Evolutionary conservation across 2,329 filamentous ascomycete species (phyloP).

Genomic region (Trichophyton simii): DNA sequence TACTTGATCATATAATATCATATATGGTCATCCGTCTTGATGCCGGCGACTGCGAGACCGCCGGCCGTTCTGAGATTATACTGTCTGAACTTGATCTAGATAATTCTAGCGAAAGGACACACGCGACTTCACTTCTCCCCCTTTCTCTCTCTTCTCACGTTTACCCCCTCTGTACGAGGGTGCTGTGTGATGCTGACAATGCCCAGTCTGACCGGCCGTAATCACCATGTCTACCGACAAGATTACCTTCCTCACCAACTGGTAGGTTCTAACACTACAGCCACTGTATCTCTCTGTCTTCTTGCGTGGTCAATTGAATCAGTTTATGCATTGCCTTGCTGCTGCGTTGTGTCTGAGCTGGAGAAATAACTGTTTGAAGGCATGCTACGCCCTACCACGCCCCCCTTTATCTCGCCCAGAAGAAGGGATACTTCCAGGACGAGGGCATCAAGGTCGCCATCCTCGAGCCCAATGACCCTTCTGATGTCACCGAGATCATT

Average conservation of each 20-base stretch:
- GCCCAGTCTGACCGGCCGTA: constrained; percentile 24
- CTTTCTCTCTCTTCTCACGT: constrained; percentile 23
- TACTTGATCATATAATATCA: not conserved
- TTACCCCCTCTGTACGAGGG: constrained; percentile 18
- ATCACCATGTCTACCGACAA: constrained; percentile 62
- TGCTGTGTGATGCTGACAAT: constrained; percentile 21
- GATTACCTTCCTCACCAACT: constrained; percentile 76
- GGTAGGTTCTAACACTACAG: constrained; percentile 39
- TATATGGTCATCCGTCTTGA: not conserved
- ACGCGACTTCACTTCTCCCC: constrained; percentile 44
- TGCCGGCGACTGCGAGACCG: not conserved
- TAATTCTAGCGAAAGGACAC: constrained; percentile 83
- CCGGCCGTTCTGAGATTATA: constrained; percentile 57
- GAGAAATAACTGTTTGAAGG: constrained; percentile 37
- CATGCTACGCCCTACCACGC: constrained; percentile 73
- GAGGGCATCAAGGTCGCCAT: constrained; percentile 67
- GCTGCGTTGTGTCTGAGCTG: not conserved
- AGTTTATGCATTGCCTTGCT: not conserved
- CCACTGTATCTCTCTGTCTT: not conserved
- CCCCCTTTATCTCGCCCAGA: constrained; percentile 63
- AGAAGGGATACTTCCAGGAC: constrained; percentile 60
- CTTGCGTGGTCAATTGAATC: not conserved
- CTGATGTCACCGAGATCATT: constrained; percentile 72
- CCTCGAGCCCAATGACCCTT: constrained; percentile 66
- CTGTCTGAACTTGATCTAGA: constrained; percentile 75